phyloP scores from a whole-genome alignment of 23 red algal genomes.

The Cyanidioschyzon merolae region DNA sequence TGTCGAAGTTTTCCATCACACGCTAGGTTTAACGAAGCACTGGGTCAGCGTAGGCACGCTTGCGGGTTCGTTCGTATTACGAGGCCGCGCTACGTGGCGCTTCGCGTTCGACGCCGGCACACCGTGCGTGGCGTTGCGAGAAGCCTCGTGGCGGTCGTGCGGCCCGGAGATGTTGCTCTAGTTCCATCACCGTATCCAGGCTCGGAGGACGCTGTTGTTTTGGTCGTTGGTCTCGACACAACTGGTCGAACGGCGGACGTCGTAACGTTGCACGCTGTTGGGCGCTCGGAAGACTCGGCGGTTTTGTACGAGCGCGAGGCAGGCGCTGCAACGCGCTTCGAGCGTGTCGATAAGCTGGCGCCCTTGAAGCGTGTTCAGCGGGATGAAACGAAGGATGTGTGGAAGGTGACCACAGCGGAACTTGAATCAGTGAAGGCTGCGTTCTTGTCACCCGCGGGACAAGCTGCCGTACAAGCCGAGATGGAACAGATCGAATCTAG shows the following conservation, averaged over 20 bases:
- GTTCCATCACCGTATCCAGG: constrained; percentile 11
- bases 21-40: no score
- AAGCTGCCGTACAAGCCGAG: not conserved
- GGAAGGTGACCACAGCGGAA: not conserved
- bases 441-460: not conserved
- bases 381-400: not conserved
- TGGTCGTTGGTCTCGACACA: not conserved
- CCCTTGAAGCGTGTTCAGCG: not conserved
- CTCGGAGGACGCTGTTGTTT: not conserved
- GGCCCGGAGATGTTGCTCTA: not conserved
- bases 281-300: not conserved
- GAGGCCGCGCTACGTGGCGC: no score
- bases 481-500: constrained; percentile 8
- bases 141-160: not conserved
- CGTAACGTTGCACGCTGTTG: not conserved
- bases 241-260: constrained; percentile 6
- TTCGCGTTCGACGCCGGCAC: no score
- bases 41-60: no score
- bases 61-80: no score
- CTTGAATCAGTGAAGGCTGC: not conserved
- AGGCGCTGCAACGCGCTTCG: not conserved
- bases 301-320: not conserved
- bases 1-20: no score
- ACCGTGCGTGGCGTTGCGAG: no score
- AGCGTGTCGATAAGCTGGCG: constrained; percentile 5